These are phyloP conservation scores for Bruguiera parviflora DNA, from an alignment of 345 rosid genomes.

Conservation along the genomic window DNA sequence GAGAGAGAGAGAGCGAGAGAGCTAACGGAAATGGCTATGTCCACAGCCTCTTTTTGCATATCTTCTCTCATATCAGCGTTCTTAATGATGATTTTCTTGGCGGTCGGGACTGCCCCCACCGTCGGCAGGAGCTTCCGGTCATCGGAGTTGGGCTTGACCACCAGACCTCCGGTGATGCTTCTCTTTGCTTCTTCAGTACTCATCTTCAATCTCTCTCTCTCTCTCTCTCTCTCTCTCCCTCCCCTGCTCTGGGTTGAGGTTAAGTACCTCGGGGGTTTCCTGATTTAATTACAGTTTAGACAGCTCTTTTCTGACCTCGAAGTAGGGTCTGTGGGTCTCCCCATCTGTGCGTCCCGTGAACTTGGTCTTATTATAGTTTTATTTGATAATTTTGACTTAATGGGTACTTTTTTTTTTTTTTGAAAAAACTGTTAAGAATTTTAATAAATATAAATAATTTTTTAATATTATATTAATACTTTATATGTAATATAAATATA, in stretches of 20 bases:
- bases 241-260: neutral
- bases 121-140: slow-evolving; percentile 45
- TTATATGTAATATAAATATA: too few species aligned
- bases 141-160: slow-evolving; percentile 43
- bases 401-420: too few species aligned
- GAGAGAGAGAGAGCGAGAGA: neutral
- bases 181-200: slow-evolving; percentile 51
- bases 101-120: slow-evolving; percentile 33
- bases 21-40: slow-evolving; percentile 70
- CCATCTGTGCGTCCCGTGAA: too few species aligned
- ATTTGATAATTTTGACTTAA: too few species aligned
- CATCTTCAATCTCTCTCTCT: slow-evolving; percentile 23
- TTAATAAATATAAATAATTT: too few species aligned
- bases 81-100: slow-evolving; percentile 63
- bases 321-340: too few species aligned
- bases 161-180: slow-evolving; percentile 41
- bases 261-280: neutral
- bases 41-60: slow-evolving; percentile 87
- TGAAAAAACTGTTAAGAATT: too few species aligned
- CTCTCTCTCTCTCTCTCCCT: too few species aligned
- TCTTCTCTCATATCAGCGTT: slow-evolving; percentile 99
- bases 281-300: neutral
- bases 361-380: too few species aligned
- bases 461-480: too few species aligned
- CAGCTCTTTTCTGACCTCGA: too few species aligned